phyloP scores from a whole-genome alignment of 73 alveolate genomes.

The Paramecium caudatum region DNA sequence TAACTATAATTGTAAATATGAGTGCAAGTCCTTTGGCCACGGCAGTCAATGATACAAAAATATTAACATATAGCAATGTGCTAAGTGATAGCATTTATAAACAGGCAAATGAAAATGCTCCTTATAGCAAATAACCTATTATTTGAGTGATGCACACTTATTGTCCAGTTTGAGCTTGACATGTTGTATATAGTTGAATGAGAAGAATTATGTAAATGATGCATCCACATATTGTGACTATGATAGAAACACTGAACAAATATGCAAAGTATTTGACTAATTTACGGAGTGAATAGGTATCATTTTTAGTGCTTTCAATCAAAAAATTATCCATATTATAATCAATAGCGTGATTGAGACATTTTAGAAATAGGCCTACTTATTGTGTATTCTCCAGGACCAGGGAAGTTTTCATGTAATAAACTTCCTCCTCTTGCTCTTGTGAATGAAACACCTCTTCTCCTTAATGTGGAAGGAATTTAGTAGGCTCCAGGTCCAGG shows the following conservation, averaged over 20 bases:
- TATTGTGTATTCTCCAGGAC: constrained; percentile 24
- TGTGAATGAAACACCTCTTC: not conserved
- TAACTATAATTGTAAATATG: not conserved
- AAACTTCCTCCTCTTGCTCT: not conserved
- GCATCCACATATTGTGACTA: not conserved
- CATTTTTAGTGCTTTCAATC: constrained; percentile 4
- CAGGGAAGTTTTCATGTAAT: not conserved
- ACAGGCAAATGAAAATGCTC: constrained; percentile 39
- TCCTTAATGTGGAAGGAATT: not conserved
- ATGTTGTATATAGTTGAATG: not conserved
- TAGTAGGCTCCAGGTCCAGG: not conserved
- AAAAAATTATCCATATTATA: constrained; percentile 47
- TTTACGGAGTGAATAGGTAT: not conserved
- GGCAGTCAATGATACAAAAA: not conserved
- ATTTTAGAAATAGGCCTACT: constrained; percentile 43
- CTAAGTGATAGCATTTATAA: not conserved
- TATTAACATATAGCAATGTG: not conserved
- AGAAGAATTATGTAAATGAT: not conserved
- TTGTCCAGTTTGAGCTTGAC: not conserved
- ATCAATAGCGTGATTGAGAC: too few species aligned
- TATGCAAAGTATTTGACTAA: not conserved
- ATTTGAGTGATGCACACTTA: not conserved
- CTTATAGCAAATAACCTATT: not conserved
- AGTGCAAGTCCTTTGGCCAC: constrained; percentile 14
- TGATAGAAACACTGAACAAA: not conserved